Evolutionary conservation across 345 rosid genomes (phyloP).

Genomic region (Sonneratia alba): DNA sequence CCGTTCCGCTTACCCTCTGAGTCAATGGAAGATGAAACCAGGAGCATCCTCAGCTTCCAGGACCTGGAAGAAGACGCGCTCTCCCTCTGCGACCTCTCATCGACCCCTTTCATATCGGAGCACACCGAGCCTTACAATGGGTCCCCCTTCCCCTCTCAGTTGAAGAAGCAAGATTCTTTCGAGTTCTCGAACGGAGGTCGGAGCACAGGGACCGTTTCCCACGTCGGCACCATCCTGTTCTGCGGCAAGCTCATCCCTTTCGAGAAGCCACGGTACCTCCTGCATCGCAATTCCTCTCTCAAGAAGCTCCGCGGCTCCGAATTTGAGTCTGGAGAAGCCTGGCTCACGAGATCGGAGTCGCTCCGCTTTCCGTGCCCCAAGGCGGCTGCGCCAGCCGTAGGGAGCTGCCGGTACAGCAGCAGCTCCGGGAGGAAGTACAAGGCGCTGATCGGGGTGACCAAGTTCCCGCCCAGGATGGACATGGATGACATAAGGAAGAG

Average conservation of each 20-base stretch:
- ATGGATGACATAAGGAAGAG: constrained; percentile 35
- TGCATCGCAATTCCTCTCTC: constrained; percentile 2
- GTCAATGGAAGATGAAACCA: neutral
- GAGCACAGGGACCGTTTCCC: neutral
- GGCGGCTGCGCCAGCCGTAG: neutral
- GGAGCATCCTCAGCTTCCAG: constrained; percentile 4
- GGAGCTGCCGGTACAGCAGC: neutral
- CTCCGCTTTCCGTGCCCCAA: neutral
- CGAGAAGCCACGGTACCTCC: neutral
- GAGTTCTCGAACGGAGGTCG: constrained; percentile 16
- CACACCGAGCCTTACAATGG: constrained; percentile 11
- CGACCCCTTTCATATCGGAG: constrained; percentile 4
- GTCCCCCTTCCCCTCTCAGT: constrained; percentile 7
- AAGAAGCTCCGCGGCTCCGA: constrained; percentile 1
- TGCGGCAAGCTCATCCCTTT: constrained; percentile 13
- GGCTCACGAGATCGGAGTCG: constrained; percentile 4
- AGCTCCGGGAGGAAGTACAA: constrained; percentile 9
- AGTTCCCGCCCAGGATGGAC: constrained; percentile 28
- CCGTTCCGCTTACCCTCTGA: neutral
- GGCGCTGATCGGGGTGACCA: constrained; percentile 26
- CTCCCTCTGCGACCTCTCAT: constrained; percentile 20
- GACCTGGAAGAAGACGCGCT: constrained; percentile 17
- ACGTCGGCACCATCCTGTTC: constrained; percentile 10
- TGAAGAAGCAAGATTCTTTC: constrained; percentile 4
- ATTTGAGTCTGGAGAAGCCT: neutral